Percentiles rank a stretch among this genome's conserved stretches.
Evolutionary conservation across 306 rosid species (phyloP).

Genomic region (Crataegus laevigata): DNA sequence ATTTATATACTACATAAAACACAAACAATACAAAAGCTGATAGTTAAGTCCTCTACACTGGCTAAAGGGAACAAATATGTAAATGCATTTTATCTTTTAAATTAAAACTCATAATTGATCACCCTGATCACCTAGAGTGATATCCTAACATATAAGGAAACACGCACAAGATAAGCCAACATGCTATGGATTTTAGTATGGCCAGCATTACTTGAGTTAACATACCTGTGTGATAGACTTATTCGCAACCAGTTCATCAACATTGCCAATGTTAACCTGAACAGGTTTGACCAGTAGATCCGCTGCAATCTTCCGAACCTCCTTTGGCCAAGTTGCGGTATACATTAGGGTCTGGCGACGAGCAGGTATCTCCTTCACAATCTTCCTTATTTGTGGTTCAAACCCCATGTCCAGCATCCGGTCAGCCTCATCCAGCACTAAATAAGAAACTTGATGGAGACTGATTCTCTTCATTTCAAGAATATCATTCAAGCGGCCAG

Average conservation of each 20-base stretch:
- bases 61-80: neutral
- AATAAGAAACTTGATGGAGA: conserved; percentile 86
- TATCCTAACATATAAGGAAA: neutral
- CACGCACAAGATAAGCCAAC: neutral
- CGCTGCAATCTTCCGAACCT: conserved; percentile 96
- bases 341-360: conserved; percentile 95
- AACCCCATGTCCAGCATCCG: conserved; percentile 99
- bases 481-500: conserved; percentile 99
- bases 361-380: conserved; percentile 90
- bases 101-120: neutral
- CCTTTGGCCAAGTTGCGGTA: conserved; percentile 99
- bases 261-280: conserved; percentile 96
- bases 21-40: neutral
- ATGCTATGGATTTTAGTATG: neutral
- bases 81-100: neutral
- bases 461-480: conserved; percentile 94
- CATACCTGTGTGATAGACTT: conserved; percentile 90
- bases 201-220: conserved; percentile 10
- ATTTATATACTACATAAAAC: conserved; percentile 4
- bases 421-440: conserved; percentile 96
- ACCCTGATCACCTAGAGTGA: neutral
- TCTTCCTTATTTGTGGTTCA: conserved; percentile 97
- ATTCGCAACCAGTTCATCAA: conserved; percentile 95
- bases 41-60: neutral
- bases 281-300: conserved; percentile 86